phyloP scores from a whole-genome alignment of 352 stramenopile species.

The Peronospora belbahrii region DNA sequence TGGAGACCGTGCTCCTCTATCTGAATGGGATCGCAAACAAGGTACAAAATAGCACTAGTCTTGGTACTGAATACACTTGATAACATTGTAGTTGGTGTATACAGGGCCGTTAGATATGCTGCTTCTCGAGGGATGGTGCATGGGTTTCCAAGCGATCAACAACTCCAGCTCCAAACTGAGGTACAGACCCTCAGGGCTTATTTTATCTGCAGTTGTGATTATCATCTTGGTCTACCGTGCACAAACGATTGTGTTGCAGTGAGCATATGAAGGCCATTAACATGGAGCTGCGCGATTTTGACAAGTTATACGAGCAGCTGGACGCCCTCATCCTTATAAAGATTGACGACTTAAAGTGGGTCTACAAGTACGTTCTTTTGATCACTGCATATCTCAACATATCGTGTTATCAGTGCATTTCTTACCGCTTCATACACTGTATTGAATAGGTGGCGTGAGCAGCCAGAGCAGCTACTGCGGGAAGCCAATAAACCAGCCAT shows the following conservation, averaged over 20 bases:
- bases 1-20: constrained; percentile 54
- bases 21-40: constrained; percentile 51
- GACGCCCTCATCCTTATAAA: constrained; percentile 70
- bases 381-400: background rate
- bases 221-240: background rate
- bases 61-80: background rate
- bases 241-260: constrained; percentile 15
- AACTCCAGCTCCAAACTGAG: constrained; percentile 27
- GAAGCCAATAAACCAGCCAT: constrained; percentile 52
- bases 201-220: background rate
- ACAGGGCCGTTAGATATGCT: constrained; percentile 71
- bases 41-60: constrained; percentile 16
- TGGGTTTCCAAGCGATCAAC: constrained; percentile 63
- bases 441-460: constrained; percentile 59
- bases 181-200: constrained; percentile 10
- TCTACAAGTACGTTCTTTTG: constrained; percentile 63
- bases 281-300: constrained; percentile 46
- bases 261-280: constrained; percentile 62
- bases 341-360: constrained; percentile 60
- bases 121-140: constrained; percentile 81
- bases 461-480: constrained; percentile 66
- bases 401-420: background rate
- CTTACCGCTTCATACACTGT: constrained; percentile 3
- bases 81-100: constrained; percentile 4
- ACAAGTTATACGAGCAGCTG: constrained; percentile 57